Base-by-base conservation (phyloP, 371 early-diverging fungal genomes). In the Zychaea mexicana region DNA sequence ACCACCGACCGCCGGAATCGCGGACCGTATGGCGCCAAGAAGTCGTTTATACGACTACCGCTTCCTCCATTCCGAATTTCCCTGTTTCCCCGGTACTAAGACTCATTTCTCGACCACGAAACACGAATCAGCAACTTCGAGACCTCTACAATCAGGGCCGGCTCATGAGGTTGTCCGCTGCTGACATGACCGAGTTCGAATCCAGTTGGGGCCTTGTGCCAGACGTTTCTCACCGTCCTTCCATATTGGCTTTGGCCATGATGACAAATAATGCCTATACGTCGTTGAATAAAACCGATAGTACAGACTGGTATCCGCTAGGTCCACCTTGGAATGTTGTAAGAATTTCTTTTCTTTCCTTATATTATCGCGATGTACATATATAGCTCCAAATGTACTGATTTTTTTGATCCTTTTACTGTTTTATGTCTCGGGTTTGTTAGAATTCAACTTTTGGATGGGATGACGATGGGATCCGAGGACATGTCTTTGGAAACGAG, bases 371-470 rank as follows among this genome's bases (percentile, higher is more conserved):
- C n/a, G n/a, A n/a, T n/a, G n/a, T n/a, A n/a, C n/a, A n/a, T n/a
- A n/a, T n/a, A n/a, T n/a, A n/a, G n/a, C n/a, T n/a, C n/a, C n/a
- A n/a, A n/a, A 47, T 42, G n/a, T 42, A 42, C 2, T 42, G 42
- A 42, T 26, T 31, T 52, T 38, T 55, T 26, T 9, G 2, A 26
- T 21, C 17, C 15, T 57, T 31, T 62, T 33, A 7, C n/a, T 15
- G 4, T 12, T 72, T 61, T 70, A 46, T 39, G 42, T 31, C 22
- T n/a, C n/a, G n/a, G n/a, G n/a, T n/a, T n/a, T n/a, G n/a, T n/a
- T 74, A 92, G 88, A 89, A 88, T 57, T 73, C 77, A 22, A 81
- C 89, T 3, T 96, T 96, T 83, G 97, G 97, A 0, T 97, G 96
- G 97, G 84, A 85, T 33, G 72, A 78, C 3, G 89, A 92, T 71